These are phyloP conservation scores for Geranium incanum DNA, from an alignment of 441 rosid species.

Conservation along the genomic window DNA sequence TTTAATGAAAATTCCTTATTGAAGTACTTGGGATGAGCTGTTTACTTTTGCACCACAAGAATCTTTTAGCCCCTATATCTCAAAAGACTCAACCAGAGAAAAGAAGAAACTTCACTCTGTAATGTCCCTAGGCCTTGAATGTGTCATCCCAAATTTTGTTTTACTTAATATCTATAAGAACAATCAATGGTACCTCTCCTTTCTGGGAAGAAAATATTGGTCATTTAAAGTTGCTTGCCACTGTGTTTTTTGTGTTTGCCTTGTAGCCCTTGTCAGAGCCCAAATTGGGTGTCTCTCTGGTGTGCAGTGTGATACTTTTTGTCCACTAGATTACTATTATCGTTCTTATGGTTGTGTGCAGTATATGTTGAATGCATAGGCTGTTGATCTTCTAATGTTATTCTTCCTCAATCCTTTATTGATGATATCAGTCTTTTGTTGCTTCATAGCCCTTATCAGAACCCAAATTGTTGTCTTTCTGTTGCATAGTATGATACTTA, in stretches of 20 bases:
- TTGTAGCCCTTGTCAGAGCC: neutral
- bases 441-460: neutral
- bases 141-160: neutral
- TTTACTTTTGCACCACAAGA: neutral
- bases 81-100: neutral
- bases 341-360: neutral
- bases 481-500: neutral
- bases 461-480: neutral
- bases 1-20: neutral
- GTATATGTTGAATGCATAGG: neutral
- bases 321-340: neutral
- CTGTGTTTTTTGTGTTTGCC: neutral
- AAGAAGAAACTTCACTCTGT: neutral
- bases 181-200: neutral
- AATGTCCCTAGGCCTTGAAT: neutral
- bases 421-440: slow-evolving; percentile 7
- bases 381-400: neutral
- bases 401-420: neutral
- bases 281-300: neutral
- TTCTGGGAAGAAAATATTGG: neutral
- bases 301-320: neutral
- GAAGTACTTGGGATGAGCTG: neutral
- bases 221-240: neutral
- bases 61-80: neutral
- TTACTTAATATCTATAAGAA: neutral